Percentiles rank a stretch among this genome's conserved stretches.
phyloP scores from a whole-genome alignment of 2,329 filamentous ascomycete genomes.

The Zymoseptoria ardabiliae region DNA sequence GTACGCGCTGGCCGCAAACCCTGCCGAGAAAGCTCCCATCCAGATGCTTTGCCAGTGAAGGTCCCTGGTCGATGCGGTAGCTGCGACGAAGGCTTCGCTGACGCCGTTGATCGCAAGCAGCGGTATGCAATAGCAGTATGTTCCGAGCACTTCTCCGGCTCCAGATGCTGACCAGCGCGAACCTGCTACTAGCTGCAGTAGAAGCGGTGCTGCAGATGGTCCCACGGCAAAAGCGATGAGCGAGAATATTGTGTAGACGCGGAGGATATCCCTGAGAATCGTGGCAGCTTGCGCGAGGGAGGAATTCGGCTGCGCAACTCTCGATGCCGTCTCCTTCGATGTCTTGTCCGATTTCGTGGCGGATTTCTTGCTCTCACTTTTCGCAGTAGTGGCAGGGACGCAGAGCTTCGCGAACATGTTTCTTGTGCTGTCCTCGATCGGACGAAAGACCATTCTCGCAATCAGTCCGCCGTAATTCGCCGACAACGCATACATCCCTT shows the following conservation, averaged over 20 bases:
- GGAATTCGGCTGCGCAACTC: not conserved
- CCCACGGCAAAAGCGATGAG: slow-evolving; percentile 62
- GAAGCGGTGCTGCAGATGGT: slow-evolving; percentile 64
- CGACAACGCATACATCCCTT: slow-evolving; percentile 86
- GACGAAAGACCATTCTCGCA: slow-evolving; percentile 85
- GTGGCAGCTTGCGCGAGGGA: slow-evolving; percentile 34
- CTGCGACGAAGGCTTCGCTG: slow-evolving; percentile 85
- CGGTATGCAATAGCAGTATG: slow-evolving; percentile 89
- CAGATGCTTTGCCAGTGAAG: slow-evolving; percentile 70
- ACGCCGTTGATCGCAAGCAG: slow-evolving; percentile 88
- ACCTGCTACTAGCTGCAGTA: slow-evolving; percentile 71
- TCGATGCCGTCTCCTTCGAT: not conserved
- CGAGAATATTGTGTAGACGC: slow-evolving; percentile 67
- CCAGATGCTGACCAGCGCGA: slow-evolving; percentile 66
- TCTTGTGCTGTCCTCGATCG: slow-evolving; percentile 86
- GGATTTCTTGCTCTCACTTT: slow-evolving; percentile 31
- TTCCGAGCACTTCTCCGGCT: slow-evolving; percentile 64
- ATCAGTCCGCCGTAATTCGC: slow-evolving; percentile 87
- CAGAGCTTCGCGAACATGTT: slow-evolving; percentile 83
- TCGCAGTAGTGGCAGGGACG: slow-evolving; percentile 33
- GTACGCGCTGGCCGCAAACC: slow-evolving; percentile 69
- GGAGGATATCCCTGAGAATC: slow-evolving; percentile 59
- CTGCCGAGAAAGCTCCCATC: slow-evolving; percentile 75
- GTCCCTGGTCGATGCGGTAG: slow-evolving; percentile 68
- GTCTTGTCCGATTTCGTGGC: not conserved